These are phyloP conservation scores for Lasiosphaeris hirsuta DNA, from an alignment of 495 filamentous ascomycete species.

Conservation along the genomic window DNA sequence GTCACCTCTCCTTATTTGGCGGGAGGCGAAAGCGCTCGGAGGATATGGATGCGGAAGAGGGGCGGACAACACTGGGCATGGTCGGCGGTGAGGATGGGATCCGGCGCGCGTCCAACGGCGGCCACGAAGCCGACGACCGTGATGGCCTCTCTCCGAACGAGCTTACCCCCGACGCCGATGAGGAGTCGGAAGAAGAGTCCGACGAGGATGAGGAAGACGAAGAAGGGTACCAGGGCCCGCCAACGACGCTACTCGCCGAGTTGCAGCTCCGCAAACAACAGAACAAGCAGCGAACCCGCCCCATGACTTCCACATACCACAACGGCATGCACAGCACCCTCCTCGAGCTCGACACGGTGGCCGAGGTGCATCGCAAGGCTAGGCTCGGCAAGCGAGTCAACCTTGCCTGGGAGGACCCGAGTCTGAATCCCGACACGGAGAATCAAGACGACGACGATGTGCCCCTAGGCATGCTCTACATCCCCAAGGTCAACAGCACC, in stretches of 20 bases:
- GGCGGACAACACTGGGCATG: constrained; percentile 9
- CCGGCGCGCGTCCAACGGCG: background rate
- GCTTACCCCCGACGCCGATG: constrained; percentile 23
- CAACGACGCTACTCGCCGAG: constrained; percentile 89
- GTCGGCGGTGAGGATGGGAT: constrained; percentile 3
- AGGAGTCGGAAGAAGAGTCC: constrained; percentile 29
- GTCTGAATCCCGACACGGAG: constrained; percentile 41
- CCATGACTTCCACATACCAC: constrained; percentile 61
- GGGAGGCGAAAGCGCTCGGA: constrained; percentile 6
- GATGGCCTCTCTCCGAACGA: constrained; percentile 22
- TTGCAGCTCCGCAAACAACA: constrained; percentile 85
- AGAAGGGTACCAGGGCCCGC: constrained; percentile 59
- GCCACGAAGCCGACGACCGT: constrained; percentile 4
- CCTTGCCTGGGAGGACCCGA: constrained; percentile 83
- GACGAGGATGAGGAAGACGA: constrained; percentile 39
- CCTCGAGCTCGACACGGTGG: constrained; percentile 85
- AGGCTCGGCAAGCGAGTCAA: constrained; percentile 71
- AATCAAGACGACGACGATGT: constrained; percentile 67
- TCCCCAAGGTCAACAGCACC: constrained; percentile 50
- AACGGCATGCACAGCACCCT: constrained; percentile 85
- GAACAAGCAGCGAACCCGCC: constrained; percentile 70
- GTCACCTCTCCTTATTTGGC: constrained; percentile 34
- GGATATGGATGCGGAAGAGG: constrained; percentile 20
- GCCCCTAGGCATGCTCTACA: constrained; percentile 77
- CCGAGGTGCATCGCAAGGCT: constrained; percentile 75